Conservation (phyloP, 2,329 filamentous ascomycete species). For the Cladosporium austrohemisphaericum region DNA sequence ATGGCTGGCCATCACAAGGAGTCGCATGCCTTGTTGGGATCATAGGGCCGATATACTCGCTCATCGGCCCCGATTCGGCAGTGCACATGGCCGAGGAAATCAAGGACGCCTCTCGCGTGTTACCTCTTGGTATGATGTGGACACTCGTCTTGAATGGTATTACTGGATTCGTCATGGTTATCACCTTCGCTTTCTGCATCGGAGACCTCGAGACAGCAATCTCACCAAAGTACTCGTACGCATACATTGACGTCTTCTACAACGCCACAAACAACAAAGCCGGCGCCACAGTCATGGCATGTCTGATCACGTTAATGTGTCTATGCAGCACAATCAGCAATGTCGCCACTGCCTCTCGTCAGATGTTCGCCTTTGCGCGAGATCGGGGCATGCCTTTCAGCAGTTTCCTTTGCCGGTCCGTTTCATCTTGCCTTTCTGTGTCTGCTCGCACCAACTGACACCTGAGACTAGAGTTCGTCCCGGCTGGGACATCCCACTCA, state of each 20-base stretch:
- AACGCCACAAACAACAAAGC: conserved; percentile 29
- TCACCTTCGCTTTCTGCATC: conserved; percentile 33
- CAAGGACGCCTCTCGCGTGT: conserved; percentile 39
- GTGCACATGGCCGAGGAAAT: conserved; percentile 35
- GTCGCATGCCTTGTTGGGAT: conserved; percentile 43
- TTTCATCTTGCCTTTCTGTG: not conserved
- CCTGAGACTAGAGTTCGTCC: conserved; percentile 23
- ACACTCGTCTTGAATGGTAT: conserved; percentile 37
- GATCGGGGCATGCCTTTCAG: conserved; percentile 34
- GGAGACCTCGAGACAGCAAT: conserved; percentile 16
- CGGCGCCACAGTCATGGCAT: conserved; percentile 31
- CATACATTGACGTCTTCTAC: conserved; percentile 34
- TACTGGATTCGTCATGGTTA: conserved; percentile 36
- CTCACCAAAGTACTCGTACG: conserved; percentile 24
- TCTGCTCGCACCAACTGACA: not conserved
- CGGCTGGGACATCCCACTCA: conserved; percentile 24
- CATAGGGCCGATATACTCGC: conserved; percentile 36
- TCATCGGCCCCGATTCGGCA: conserved; percentile 38
- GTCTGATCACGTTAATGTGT: conserved; percentile 29
- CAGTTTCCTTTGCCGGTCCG: conserved; percentile 25
- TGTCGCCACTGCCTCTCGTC: conserved; percentile 32
- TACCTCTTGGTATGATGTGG: conserved; percentile 44
- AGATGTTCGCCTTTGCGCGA: conserved; percentile 33
- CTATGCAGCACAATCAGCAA: conserved; percentile 36
- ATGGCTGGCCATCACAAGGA: conserved; percentile 41